Evolutionary conservation across 192 early-diverging fungal species (phyloP), one percentile per base, ranked within the genome.

Genomic region (Linnemannia elongata): DNA sequence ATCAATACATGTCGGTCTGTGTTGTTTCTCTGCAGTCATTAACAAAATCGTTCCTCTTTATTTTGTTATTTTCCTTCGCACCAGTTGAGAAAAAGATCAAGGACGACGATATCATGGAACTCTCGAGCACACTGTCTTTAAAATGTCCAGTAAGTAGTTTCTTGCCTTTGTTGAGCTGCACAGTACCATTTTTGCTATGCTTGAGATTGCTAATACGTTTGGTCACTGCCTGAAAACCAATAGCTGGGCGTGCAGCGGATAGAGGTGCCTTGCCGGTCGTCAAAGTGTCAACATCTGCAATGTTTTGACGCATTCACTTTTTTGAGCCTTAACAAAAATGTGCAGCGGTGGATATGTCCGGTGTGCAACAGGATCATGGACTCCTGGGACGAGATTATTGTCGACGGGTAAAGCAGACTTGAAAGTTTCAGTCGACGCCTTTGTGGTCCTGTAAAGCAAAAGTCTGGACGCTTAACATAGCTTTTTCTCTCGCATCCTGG

Each of bases 251-350:
- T 93, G 49, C 91, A 90, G 22, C 93, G 95, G 12, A 96, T 97
- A 44, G 86, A 77, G 1, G 83, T 89, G 17, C 96, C 96, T 0
- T 90, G 88, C 10, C 92, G 94, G 39, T 92, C 95, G 0, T 85
- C 71, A 24, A 79, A 87, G 8, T 97, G 96, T 79, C 77, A 91
- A 41, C 96, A 97, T 80, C 66, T 95, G n/a, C 96, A 97, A 85
- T 97, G 96, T 83, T 97, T 96, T 88, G 96, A 97, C 75, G 91
- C 89, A 18, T 91, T 88, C 8, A 93, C 92, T 1, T 97, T 94
- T 79, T 88, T 97, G 49, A 84, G 91, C 49, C 89, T 97, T 81
- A 96, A 96, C 69, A 91, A 93, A 69, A 91, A 90, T 41, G 89
- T 90, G 3, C 91, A 92, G 0, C 91, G 90, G 3, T 96, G 94